Percentiles rank a stretch among this genome's conserved stretches.
Conservation (phyloP, 768 basidiomycete genomes). For the Psilocybe subaeruginosa region DNA sequence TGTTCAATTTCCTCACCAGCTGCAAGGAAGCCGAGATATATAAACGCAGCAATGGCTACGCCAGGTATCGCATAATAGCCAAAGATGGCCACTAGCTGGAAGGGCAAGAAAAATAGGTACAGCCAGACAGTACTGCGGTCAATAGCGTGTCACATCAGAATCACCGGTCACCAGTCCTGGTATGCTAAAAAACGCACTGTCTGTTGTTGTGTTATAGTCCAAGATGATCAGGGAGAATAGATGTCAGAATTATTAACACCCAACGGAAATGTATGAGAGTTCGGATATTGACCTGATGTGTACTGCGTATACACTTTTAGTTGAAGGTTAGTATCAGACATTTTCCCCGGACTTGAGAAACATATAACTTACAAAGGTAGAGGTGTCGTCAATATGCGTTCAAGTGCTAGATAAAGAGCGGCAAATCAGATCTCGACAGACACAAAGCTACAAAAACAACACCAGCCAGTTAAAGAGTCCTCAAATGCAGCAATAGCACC, state of each 20-base stretch:
- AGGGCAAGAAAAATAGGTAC: constrained; percentile 77
- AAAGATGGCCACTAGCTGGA: constrained; percentile 69
- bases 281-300: constrained; percentile 48
- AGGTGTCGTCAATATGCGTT: constrained; percentile 65
- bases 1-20: constrained; percentile 75
- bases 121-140: constrained; percentile 61
- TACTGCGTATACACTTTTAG: constrained; percentile 57
- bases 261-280: no score
- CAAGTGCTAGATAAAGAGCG: constrained; percentile 42
- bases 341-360: neutral
- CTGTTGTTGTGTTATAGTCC: neutral
- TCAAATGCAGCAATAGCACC: constrained; percentile 54
- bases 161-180: no score
- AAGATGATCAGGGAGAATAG: neutral
- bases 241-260: neutral
- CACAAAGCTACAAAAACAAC: neutral
- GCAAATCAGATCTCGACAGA: neutral
- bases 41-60: constrained; percentile 66
- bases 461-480: constrained; percentile 50
- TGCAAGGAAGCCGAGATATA: constrained; percentile 77
- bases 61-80: constrained; percentile 69
- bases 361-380: constrained; percentile 59
- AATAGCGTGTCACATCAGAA: neutral
- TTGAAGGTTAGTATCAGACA: neutral
- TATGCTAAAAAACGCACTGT: neutral